Percentiles rank a stretch among this genome's conserved stretches.
These are phyloP conservation scores for Epithele typhae DNA, from an alignment of 768 basidiomycete genomes.

Conservation along the genomic window DNA sequence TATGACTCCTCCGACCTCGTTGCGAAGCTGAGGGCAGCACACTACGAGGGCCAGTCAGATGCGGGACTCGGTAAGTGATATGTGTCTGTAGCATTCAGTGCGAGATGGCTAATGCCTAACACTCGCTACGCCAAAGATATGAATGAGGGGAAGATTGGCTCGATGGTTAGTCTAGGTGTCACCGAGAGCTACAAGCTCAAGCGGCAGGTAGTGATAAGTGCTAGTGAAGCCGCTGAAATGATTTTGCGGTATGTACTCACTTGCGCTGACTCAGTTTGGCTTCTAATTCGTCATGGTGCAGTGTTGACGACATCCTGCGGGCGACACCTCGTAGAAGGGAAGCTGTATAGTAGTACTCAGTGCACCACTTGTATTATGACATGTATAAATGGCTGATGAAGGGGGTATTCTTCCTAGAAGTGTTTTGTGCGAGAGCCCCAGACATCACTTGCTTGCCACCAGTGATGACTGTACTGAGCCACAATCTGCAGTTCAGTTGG, in stretches of 20 bases:
- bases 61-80: constrained; percentile 75
- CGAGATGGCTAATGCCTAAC: neutral
- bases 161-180: constrained; percentile 84
- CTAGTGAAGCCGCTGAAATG: constrained; percentile 98
- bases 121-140: constrained; percentile 55
- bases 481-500: no score
- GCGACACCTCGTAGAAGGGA: constrained; percentile 84
- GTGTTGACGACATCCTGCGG: constrained; percentile 89
- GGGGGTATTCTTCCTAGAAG: no score
- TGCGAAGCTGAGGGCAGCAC: constrained; percentile 82
- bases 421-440: no score
- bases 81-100: neutral
- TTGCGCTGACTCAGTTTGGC: constrained; percentile 1
- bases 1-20: constrained; percentile 98
- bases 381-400: no score
- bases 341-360: constrained; percentile 65
- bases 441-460: no score
- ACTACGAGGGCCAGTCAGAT: constrained; percentile 84
- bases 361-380: no score
- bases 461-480: no score
- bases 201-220: constrained; percentile 89
- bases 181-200: constrained; percentile 99
- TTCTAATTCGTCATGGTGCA: constrained; percentile 30
- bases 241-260: constrained; percentile 70
- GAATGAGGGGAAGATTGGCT: constrained; percentile 78